These are phyloP conservation scores for Salix caprea DNA, from an alignment of 345 rosid genomes.

Conservation along the genomic window DNA sequence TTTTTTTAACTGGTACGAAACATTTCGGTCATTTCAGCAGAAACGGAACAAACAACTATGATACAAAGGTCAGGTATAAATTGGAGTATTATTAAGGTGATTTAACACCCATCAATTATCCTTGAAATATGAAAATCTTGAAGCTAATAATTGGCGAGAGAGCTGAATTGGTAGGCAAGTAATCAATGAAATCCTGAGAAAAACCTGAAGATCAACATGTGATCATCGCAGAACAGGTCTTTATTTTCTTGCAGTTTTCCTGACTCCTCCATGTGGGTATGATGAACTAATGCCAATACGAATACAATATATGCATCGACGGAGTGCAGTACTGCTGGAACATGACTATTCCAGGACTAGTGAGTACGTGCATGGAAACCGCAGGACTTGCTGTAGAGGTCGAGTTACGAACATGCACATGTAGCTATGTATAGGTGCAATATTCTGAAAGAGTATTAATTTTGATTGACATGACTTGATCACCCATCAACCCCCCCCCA, in stretches of 20 bases:
- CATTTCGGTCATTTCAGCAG: rapidly evolving
- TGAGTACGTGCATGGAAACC: not conserved
- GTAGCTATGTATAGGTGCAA: too few species aligned
- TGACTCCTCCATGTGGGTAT: not conserved
- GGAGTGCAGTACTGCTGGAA: not conserved
- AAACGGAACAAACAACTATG: too few species aligned
- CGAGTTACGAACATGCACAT: not conserved
- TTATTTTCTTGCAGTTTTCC: not conserved
- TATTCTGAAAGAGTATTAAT: too few species aligned
- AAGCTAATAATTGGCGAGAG: not conserved
- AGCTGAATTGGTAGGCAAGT: not conserved
- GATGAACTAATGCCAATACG: not conserved
- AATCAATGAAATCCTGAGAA: not conserved
- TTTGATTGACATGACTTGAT: too few species aligned
- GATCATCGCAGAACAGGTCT: not conserved
- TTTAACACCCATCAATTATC: not conserved
- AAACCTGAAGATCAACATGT: not conserved
- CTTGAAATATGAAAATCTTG: not conserved
- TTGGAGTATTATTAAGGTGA: not conserved
- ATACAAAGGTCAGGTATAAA: too few species aligned
- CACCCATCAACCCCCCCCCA: too few species aligned
- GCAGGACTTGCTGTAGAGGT: not conserved
- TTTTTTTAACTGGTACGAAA: too few species aligned
- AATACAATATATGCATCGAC: not conserved
- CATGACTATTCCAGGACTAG: not conserved